Evolutionary conservation across 805 yeast species (phyloP).

Genomic region (Scheffersomyces lignosus): DNA sequence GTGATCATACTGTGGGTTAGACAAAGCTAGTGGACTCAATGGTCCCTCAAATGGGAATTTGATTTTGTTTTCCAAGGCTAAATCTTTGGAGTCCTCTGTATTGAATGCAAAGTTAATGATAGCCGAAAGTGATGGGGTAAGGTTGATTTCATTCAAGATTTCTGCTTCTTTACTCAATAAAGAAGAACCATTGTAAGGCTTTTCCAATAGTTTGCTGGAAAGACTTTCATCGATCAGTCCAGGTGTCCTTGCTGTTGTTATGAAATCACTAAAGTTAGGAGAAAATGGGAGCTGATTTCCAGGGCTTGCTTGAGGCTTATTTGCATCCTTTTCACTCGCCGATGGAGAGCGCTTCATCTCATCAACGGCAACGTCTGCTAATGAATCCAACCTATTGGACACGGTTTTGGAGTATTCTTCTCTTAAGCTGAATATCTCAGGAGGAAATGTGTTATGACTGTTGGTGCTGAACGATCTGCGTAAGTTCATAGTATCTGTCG

Average conservation of each 20-base stretch:
- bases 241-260: background rate
- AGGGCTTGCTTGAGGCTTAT: conserved; percentile 4
- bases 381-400: conserved; percentile 23
- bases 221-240: background rate
- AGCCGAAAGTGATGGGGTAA: conserved; percentile 41
- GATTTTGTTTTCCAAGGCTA: conserved; percentile 12
- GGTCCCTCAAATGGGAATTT: conserved; percentile 20
- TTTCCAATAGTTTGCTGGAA: too few relatives aligned
- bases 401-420: conserved; percentile 9
- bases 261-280: conserved; percentile 11
- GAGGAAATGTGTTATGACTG: background rate
- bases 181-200: background rate
- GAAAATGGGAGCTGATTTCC: conserved; percentile 9
- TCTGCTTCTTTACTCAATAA: conserved; percentile 1
- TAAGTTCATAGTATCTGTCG: conserved; percentile 2
- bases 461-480: conserved; percentile 22
- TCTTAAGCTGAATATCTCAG: conserved; percentile 12
- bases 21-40: conserved; percentile 26
- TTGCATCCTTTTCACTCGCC: conserved; percentile 3
- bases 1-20: background rate
- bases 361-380: conserved; percentile 37
- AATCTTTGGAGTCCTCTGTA: conserved; percentile 16
- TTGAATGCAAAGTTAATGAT: conserved; percentile 35
- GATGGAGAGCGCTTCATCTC: conserved; percentile 19
- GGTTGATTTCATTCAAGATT: conserved; percentile 17